phyloP scores from a whole-genome alignment of 2,329 filamentous ascomycete genomes.

The Fusarium duplospermum region DNA sequence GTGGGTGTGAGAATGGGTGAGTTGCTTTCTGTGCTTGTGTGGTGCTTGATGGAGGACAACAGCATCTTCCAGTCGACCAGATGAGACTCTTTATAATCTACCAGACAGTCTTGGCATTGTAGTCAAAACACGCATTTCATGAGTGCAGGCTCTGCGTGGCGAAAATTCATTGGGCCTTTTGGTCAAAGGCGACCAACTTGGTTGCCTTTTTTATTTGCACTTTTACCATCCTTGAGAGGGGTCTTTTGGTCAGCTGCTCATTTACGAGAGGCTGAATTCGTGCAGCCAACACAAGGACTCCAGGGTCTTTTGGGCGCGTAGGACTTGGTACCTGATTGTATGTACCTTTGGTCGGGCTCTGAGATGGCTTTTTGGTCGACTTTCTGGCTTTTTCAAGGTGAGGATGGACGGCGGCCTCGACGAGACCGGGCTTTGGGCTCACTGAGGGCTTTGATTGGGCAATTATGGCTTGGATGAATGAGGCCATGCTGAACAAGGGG shows the following conservation, averaged over 20 bases:
- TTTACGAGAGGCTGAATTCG: not conserved
- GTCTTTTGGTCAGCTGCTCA: not conserved
- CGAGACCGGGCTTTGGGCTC: not conserved
- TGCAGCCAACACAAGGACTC: not conserved
- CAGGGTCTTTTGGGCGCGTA: not conserved
- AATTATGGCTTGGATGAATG: not conserved
- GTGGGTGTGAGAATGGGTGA: too few relatives aligned
- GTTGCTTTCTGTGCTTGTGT: not conserved
- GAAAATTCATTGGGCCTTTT: not conserved
- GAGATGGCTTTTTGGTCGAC: not conserved
- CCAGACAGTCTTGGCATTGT: not conserved
- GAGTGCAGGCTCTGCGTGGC: not conserved
- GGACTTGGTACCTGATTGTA: not conserved
- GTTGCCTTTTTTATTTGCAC: not conserved
- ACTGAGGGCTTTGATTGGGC: not conserved
- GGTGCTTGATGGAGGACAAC: not conserved
- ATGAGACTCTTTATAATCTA: not conserved
- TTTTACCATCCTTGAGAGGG: not conserved
- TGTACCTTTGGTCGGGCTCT: not conserved
- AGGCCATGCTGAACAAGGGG: not conserved
- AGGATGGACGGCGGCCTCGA: not conserved
- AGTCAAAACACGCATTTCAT: too few relatives aligned
- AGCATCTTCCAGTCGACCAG: too few relatives aligned
- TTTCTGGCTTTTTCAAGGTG: not conserved
- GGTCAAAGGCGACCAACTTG: not conserved